phyloP scores from a whole-genome alignment of 108 stramenopile genomes.

The Hondaea fermentalgiana region DNA sequence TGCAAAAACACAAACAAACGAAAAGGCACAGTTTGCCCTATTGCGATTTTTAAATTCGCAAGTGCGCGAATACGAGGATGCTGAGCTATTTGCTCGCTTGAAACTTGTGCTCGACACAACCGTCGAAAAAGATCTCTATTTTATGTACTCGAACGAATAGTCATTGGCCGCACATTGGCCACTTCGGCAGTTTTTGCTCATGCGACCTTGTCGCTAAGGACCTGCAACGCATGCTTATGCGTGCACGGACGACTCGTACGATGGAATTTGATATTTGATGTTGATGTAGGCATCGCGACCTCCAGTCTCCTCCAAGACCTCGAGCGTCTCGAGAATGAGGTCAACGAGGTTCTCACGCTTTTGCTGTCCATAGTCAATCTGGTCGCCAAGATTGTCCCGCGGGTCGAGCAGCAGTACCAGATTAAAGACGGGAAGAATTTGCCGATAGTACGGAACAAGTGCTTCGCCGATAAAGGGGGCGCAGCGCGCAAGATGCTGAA shows the following conservation, averaged over 20 bases:
- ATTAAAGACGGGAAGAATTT: constrained; percentile 73
- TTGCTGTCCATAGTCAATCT: constrained; percentile 71
- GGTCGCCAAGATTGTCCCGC: constrained; percentile 69
- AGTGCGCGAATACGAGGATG: no score
- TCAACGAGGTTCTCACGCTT: constrained; percentile 66
- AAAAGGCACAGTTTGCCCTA: no score
- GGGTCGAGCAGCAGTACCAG: constrained; percentile 40
- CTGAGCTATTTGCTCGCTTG: no score
- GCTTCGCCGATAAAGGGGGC: constrained; percentile 73
- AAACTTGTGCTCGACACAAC: no score
- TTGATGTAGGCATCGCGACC: constrained; percentile 77
- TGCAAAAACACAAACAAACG: no score
- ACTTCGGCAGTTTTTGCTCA: no score
- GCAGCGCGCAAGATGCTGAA: constrained; percentile 57
- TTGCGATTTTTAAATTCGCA: no score
- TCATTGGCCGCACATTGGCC: no score
- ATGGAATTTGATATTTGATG: constrained; percentile 68
- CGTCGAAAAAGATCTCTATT: no score
- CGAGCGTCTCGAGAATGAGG: constrained; percentile 66
- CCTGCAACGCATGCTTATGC: background rate
- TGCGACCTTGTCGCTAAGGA: no score
- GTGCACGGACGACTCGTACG: constrained; percentile 28
- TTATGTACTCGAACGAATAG: no score
- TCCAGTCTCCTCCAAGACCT: constrained; percentile 67
- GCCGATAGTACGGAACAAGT: constrained; percentile 79